A percentile compares a stretch with the other conserved stretches of the same genome.
phyloP scores from a whole-genome alignment of 371 early-diverging fungal species.

The Amoeboradix gromovi region DNA sequence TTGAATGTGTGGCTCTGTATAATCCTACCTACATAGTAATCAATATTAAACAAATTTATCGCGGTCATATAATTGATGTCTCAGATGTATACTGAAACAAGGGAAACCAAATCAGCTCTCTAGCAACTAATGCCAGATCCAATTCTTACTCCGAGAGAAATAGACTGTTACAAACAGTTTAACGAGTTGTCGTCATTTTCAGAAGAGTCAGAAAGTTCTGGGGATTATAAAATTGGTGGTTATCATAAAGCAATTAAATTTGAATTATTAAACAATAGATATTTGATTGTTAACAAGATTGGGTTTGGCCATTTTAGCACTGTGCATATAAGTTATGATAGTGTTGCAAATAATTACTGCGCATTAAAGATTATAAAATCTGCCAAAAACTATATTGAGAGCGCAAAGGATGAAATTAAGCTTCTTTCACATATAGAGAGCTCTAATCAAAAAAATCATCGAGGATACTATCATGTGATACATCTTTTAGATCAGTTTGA shows the following conservation, averaged over 20 bases:
- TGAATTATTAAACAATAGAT: conserved; percentile 40
- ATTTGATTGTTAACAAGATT: conserved; percentile 54
- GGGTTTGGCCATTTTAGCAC: conserved; percentile 96
- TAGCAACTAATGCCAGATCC: too few relatives aligned
- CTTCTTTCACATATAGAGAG: conserved; percentile 37
- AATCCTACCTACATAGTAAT: too few relatives aligned
- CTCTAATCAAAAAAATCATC: conserved; percentile 19
- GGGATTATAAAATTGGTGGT: conserved; percentile 31
- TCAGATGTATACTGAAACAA: too few relatives aligned
- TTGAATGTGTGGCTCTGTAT: too few relatives aligned
- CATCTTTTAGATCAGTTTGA: conserved; percentile 60
- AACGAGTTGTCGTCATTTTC: too few relatives aligned
- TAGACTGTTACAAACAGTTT: too few relatives aligned
- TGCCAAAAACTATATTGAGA: conserved; percentile 75
- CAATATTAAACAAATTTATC: too few relatives aligned
- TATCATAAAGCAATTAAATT: conserved; percentile 79
- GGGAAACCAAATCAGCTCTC: too few relatives aligned
- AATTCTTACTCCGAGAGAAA: too few relatives aligned
- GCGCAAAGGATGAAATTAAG: conserved; percentile 80
- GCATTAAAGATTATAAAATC: conserved; percentile 89
- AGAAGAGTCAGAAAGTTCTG: too few relatives aligned
- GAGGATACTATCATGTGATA: conserved; percentile 37
- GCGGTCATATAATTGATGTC: too few relatives aligned
- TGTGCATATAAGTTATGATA: conserved; percentile 68
- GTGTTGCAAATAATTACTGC: conserved; percentile 33